These are phyloP conservation scores for Lycium ferocissimum DNA, from an alignment of 257 asterid genomes.

Conservation along the genomic window DNA sequence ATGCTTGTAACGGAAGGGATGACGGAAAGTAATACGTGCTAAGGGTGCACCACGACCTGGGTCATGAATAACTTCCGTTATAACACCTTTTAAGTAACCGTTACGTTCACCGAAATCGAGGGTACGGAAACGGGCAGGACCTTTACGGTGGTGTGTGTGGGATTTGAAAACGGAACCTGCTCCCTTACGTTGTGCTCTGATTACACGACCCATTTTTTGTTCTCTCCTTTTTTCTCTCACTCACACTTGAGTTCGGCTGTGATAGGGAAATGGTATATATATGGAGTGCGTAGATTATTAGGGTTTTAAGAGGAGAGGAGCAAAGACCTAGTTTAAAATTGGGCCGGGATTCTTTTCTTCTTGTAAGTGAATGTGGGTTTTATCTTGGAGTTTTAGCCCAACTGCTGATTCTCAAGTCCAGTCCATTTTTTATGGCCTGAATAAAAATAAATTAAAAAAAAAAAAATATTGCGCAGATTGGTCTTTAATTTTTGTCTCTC, in stretches of 20 bases:
- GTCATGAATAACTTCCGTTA: constrained; percentile 74
- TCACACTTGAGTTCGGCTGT: background rate
- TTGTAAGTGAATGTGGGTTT: no score
- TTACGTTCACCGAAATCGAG: constrained; percentile 86
- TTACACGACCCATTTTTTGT: constrained; percentile 68
- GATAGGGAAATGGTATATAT: background rate
- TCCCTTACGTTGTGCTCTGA: constrained; percentile 82
- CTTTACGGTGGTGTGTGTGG: constrained; percentile 85
- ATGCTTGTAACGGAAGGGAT: constrained; percentile 76
- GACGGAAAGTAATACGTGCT: constrained; percentile 74
- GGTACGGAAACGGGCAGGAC: constrained; percentile 73
- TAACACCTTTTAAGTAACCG: constrained; percentile 79
- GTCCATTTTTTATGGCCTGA: no score
- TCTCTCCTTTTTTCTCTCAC: background rate
- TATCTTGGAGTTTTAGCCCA: no score
- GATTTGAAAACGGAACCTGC: constrained; percentile 78
- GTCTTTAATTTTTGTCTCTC: no score
- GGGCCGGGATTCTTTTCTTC: no score
- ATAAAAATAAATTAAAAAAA: no score
- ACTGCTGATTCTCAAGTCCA: no score
- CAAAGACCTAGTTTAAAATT: no score
- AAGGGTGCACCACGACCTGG: constrained; percentile 87
- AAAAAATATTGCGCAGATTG: no score
- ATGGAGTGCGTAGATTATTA: background rate
- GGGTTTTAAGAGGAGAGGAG: no score